Evolutionary conservation across 805 yeast species (phyloP).

Genomic region (Pichia phayaonensis): DNA sequence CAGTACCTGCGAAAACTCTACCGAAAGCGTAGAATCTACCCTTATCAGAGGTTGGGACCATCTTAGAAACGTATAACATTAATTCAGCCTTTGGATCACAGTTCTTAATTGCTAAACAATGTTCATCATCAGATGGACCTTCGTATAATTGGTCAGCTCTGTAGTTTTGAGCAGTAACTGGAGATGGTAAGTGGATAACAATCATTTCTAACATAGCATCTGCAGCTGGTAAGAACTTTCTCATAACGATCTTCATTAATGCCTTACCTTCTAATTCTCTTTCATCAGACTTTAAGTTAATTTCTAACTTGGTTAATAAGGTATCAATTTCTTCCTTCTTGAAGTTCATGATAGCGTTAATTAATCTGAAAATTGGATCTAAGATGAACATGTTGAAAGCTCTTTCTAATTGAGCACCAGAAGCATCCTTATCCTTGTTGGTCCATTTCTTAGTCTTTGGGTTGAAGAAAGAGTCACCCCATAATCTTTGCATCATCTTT

Average conservation of each 20-base stretch:
- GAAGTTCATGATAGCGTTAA: conserved; percentile 97
- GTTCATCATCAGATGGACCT: conserved; percentile 94
- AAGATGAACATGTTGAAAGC: conserved; percentile 99
- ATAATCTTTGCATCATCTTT: conserved; percentile 98
- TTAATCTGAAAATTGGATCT: conserved; percentile 98
- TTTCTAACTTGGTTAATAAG: conserved; percentile 90
- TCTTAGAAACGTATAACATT: conserved; percentile 99
- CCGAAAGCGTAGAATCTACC: conserved; percentile 99
- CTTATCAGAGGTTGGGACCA: conserved; percentile 99
- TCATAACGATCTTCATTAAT: conserved; percentile 95
- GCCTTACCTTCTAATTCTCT: conserved; percentile 99
- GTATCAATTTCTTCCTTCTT: conserved; percentile 94
- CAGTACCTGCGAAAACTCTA: conserved; percentile 99
- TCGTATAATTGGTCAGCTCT: conserved; percentile 99
- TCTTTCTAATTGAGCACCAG: conserved; percentile 93
- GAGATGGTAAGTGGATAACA: conserved; percentile 97
- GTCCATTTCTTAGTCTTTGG: conserved; percentile 99
- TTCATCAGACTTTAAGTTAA: conserved; percentile 90
- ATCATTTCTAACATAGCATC: conserved; percentile 99
- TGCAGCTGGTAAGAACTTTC: conserved; percentile 99
- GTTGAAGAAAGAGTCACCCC: conserved; percentile 99
- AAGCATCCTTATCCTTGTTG: conserved; percentile 90
- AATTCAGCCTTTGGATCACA: conserved; percentile 98
- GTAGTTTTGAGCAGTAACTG: conserved; percentile 98
- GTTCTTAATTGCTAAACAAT: conserved; percentile 88